Evolutionary conservation across 371 early-diverging fungal species (phyloP), one percentile per base, ranked within the genome.

Genomic region (Rhizopus delemar): DNA sequence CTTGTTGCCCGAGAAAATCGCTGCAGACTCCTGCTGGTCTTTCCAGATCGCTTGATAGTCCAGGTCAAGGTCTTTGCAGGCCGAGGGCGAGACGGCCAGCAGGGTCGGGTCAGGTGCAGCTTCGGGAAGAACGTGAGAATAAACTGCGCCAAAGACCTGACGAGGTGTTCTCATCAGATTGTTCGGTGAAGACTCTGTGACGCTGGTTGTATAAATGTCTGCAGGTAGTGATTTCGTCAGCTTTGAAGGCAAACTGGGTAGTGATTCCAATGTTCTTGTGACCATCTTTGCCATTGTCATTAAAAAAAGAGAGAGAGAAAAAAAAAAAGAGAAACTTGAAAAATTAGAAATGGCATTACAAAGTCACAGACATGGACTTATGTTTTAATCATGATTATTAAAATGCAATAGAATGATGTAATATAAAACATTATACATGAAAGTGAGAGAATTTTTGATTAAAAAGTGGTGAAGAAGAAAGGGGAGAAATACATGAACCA

Each of bases 111-210:
- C 66, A 6, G 80, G 78, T 8, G 67, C 60, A 12, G 67, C 60
- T 41, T 87, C 86, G 1, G 90, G 91, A 52, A 66, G 57, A 8
- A 87, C 77, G 55, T 74, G 84, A 1, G 86, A 78, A 69, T 75
- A 89, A 46, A 78, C 80, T 9, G 88, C 86, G 28, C 75, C 65
- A 33, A 74, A 78, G 13, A 91, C 88, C 55, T 85, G 80, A 11
- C 89, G 74, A 12, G 85, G 67, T 3, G 70, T 63, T 36, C 75
- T 34, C 61, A 72, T 57, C 2, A 75, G 29, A 12, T 55, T 65
- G 32, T 69, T 68, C n/a, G 53, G 34, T 12, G 16, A 48, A 0
- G 71, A 57, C 9, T 54, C 48, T 6, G 59, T 51, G 0, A 68
- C 38, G 5, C 57, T 54, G n/a, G 66, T 59, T 16, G 66, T 77